Evolutionary conservation across 1,139 yeast genomes (phyloP).

Genomic region (Nakaseomyces delphensis): DNA sequence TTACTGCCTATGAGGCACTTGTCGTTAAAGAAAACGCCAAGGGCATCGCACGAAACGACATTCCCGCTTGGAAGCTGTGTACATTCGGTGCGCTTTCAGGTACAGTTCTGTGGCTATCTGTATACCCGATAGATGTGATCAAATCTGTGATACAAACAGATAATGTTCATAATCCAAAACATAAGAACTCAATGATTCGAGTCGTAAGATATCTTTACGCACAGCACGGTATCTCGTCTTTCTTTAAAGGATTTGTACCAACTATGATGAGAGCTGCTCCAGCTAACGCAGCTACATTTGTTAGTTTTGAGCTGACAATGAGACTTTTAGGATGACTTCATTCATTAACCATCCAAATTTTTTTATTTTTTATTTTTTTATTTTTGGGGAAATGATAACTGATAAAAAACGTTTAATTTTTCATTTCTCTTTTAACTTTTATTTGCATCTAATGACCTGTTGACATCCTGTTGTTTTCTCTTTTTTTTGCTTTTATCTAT

Average conservation of each 20-base stretch:
- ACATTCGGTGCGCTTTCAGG: constrained; percentile 80
- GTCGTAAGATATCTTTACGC: constrained; percentile 48
- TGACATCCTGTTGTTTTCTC: not conserved
- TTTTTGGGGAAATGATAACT: not conserved
- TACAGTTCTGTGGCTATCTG: constrained; percentile 70
- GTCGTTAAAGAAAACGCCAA: constrained; percentile 48
- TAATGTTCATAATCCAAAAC: constrained; percentile 42
- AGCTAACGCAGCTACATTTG: constrained; percentile 92
- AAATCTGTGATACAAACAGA: constrained; percentile 86
- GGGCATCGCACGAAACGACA: constrained; percentile 47
- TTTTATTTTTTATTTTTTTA: too few relatives aligned
- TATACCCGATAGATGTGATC: constrained; percentile 78
- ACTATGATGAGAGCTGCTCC: constrained; percentile 94
- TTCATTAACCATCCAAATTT: too few relatives aligned
- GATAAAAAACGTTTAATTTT: not conserved
- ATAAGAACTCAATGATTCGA: constrained; percentile 33
- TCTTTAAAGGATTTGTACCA: constrained; percentile 82
- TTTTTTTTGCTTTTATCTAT: not conserved
- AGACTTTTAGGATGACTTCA: constrained; percentile 40
- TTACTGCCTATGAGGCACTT: constrained; percentile 79
- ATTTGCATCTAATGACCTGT: not conserved
- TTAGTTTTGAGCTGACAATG: constrained; percentile 83
- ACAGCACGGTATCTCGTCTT: constrained; percentile 60
- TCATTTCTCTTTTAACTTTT: not conserved
- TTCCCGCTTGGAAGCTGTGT: constrained; percentile 82